Base-by-base conservation (phyloP, 1,284 basidiomycete species). In the Rhodotorula sp. region DNA sequence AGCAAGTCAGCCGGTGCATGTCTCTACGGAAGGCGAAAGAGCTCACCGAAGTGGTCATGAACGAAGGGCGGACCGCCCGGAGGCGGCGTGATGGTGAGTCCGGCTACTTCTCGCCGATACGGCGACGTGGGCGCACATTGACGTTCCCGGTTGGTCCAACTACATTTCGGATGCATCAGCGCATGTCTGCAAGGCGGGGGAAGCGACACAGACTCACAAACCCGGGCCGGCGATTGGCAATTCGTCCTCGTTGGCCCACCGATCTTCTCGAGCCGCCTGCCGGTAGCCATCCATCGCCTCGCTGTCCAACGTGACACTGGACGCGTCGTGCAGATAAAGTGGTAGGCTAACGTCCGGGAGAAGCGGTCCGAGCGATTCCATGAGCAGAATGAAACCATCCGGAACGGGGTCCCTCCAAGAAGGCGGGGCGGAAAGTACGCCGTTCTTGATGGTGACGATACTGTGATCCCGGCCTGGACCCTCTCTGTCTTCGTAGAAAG, bases 11-110 rank as follows among this genome's bases (percentile, higher is more conserved):
- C 37, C 37, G 37, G 37, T 3, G 10, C 14, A 10, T 14, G 10
- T 42, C 37, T 42, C 10, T 8, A 1, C 37, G 7, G 2, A 42
- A 42, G 37, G 37, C 37, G 37, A 42, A 42, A 12, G 37, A 42
- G 37, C 37, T 42, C 10, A 42, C 37, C 57, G n/a, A 64, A 45
- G 57, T 75, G 73, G 49, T 74, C 37, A 20, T 53, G 58, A 3
- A 64, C 64, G 62, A 77, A 70, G 48, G 74, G 75, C 37, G 66
- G 62, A 3, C 59, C 54, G 20, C 46, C 60, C 7, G 51, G 30
- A 8, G 64, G 46, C 6, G 45, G 46, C 22, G 30, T 14, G 51
- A 49, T 53, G 29, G 71, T 62, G 26, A 62, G 61, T 8, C 72
- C 67, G 7, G 64, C n/a, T 15, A 67, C 55, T 26, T 64, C 60